Base-by-base conservation (phyloP, 768 basidiomycete species). In the Leccinellum luteum region DNA sequence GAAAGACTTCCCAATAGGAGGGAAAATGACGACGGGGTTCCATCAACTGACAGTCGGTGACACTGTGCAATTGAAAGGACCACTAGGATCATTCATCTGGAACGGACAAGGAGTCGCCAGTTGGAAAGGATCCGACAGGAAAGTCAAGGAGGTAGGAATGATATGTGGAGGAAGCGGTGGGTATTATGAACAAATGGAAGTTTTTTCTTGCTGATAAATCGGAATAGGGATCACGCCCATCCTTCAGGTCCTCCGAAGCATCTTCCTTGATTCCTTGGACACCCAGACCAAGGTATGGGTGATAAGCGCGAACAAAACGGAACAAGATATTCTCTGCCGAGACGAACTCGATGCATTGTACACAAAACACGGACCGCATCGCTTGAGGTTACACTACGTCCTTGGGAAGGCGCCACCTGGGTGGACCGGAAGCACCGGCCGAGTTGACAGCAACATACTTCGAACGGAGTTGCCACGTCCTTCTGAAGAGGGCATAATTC, bases 71-170 rank as follows among this genome's bases (percentile, higher is more conserved):
- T 59, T 85, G 51, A 85, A 85, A 63, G 85, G 85, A 0, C 85
- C 85, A 0, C 65, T 85, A 7, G 85, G 85, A 0, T 76, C 78
- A 6, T 86, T 86, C 63, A 65, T 75, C 21, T 86, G 81, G 80
- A 63, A 74, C 3, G 81, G 82, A 1, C 51, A 68, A 12, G 78
- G 79, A 0, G 54, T 66, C 9, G 76, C 75, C 13, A 60, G 58
- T 25, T 72, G 78, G 70, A 70, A 74, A 44, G 78, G 78, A 0
- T 55, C 67, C 2, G 62, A 73, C 51, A 66, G 66, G 19, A 65
- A 64, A 13, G 68, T 81, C 17, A 66, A 66, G 23, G 70, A 80
- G 19, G 61, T 86, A 14, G 82, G 81, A 1, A 73, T 86, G 75
- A 73, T 85, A 38, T 85, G 81, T 54, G 85, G 75, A 9, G 85